Base-by-base conservation (phyloP, 345 rosid genomes). In the Aquilaria malaccensis region DNA sequence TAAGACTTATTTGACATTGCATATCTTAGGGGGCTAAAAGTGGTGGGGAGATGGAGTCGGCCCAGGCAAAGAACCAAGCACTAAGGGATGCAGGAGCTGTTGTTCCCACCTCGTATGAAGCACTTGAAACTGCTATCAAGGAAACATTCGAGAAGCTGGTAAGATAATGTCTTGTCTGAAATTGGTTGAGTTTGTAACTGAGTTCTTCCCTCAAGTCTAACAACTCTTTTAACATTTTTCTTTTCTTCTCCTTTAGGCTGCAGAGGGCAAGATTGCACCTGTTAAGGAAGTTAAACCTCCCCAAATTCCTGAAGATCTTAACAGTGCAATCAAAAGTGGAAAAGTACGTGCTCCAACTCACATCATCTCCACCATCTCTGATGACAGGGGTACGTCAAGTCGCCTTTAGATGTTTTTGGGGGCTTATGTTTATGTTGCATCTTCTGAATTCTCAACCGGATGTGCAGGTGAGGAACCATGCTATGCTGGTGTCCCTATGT, bases 401-500 rank as follows among this genome's bases (percentile, higher is more conserved):
- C 13, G 37, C 22, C 15, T 51, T 67, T 32, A 51, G 57, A 29
- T 37, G 31, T 13, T 2, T 37, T 37, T 51, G 32, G 30, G 43
- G 58, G 33, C 30, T 58, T 45, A 2, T 58, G 37, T 61, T 32
- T 53, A 30, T 51, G 46, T 45, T 58, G 32, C 58, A 12, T 46
- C 65, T 48, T 22, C 10, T 74, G 43, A 37, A 37, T 32, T 60
- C 56, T 29, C 55, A 30, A 46, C 11, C 49, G 2, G 30, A 60
- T 60, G 63, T 73, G 63, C 71, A 94, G 99, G 99, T 51, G 97
- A 94, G 72, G 99, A 94, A 76, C 99, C 99, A 46, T 86, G 96
- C 83, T 94, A 90, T 67, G 95, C 91, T 68, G 99, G 99, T 73
- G 94, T 93, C 61, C 98, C 97, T 11, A 93, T 93, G 97, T 90